phyloP scores from a whole-genome alignment of 352 stramenopile genomes.

The Blastocystis sp. region DNA sequence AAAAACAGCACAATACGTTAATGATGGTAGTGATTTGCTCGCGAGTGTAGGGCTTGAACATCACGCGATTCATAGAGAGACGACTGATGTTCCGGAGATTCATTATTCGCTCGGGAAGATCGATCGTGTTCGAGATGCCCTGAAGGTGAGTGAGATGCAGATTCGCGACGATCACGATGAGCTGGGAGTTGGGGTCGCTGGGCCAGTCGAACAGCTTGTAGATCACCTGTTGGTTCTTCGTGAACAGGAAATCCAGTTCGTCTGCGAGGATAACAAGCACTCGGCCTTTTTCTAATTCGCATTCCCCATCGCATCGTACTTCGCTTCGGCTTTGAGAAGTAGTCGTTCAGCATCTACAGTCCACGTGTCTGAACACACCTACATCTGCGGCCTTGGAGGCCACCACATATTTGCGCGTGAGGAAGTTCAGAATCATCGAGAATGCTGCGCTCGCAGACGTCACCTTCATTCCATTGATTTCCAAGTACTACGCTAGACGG shows the following conservation, averaged over 20 bases:
- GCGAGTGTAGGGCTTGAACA: slow-evolving; percentile 37
- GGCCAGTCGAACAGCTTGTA: slow-evolving; percentile 81
- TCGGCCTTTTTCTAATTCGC: background rate
- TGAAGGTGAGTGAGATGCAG: background rate
- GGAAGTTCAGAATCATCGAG: slow-evolving; percentile 19
- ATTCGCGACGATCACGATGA: slow-evolving; percentile 70
- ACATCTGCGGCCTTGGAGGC: background rate
- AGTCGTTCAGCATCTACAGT: slow-evolving; percentile 40
- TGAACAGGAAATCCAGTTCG: slow-evolving; percentile 77
- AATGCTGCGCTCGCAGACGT: slow-evolving; percentile 23
- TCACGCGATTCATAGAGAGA: slow-evolving; percentile 46
- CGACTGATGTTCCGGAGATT: slow-evolving; percentile 12
- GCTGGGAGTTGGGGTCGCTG: slow-evolving; percentile 64
- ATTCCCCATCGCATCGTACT: background rate
- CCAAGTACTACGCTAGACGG: slow-evolving; percentile 17
- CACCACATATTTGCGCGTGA: slow-evolving; percentile 29
- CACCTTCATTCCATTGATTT: slow-evolving; percentile 62
- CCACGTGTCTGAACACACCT: background rate
- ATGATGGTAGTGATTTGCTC: slow-evolving; percentile 60
- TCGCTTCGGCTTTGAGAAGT: background rate
- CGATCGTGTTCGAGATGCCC: slow-evolving; percentile 76
- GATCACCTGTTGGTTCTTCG: slow-evolving; percentile 72
- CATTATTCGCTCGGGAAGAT: slow-evolving; percentile 71
- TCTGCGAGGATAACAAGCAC: slow-evolving; percentile 71
- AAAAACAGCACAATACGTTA: background rate